These are phyloP conservation scores for Cladosporium sp. DNA, from an alignment of 2,329 filamentous ascomycete genomes.

Conservation along the genomic window DNA sequence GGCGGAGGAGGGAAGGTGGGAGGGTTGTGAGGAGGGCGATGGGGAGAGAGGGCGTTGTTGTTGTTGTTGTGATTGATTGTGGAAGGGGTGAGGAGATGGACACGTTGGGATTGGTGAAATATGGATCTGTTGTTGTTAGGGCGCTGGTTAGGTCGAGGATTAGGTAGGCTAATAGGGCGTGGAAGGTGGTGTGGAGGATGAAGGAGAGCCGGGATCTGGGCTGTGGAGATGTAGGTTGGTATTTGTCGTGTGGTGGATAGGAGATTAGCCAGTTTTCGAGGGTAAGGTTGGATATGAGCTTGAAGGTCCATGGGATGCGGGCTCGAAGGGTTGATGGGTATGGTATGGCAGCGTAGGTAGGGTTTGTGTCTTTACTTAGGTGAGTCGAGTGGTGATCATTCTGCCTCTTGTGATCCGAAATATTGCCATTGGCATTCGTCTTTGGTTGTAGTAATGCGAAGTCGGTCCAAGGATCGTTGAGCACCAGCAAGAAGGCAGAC, in stretches of 20 bases:
- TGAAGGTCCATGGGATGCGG: slow-evolving; percentile 26
- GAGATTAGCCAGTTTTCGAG: slow-evolving; percentile 27
- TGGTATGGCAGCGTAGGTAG: slow-evolving; percentile 5
- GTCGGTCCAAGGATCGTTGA: slow-evolving; percentile 25
- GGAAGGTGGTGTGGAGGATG: slow-evolving; percentile 16
- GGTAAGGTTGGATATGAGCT: slow-evolving; percentile 22
- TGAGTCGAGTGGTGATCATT: not conserved
- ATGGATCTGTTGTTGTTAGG: slow-evolving; percentile 22
- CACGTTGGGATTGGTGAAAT: slow-evolving; percentile 21
- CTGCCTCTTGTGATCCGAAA: not conserved
- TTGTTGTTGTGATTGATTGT: not conserved
- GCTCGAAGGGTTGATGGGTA: slow-evolving; percentile 20
- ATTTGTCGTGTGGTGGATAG: slow-evolving; percentile 20
- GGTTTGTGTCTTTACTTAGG: not conserved
- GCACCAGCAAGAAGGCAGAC: slow-evolving; percentile 22
- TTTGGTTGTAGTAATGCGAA: slow-evolving; percentile 16
- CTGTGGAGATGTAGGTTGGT: slow-evolving; percentile 20
- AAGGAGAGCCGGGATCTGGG: slow-evolving; percentile 16
- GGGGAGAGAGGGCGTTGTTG: not conserved
- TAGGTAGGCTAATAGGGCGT: slow-evolving; percentile 22
- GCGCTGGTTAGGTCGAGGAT: slow-evolving; percentile 25
- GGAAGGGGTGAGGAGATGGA: slow-evolving; percentile 18
- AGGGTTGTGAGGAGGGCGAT: not conserved
- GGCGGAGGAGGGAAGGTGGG: slow-evolving; percentile 19
- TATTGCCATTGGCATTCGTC: not conserved